Conservation (phyloP, 768 basidiomycete genomes). For the Leccinum obscurum region DNA sequence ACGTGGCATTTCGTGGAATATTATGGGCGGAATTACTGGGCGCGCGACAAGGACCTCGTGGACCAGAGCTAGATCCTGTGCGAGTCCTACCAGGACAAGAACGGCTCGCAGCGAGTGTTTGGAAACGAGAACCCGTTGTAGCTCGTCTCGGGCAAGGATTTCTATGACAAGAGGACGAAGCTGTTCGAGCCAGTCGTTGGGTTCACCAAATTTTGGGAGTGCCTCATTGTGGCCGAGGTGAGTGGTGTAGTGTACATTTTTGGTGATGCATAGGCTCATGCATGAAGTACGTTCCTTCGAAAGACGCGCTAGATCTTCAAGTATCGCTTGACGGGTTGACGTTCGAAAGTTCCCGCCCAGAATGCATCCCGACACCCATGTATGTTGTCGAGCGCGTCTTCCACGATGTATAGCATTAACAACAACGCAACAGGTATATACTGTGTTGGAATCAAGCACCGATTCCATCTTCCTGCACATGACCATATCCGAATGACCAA, state of each 20-base stretch:
- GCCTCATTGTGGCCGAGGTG: conserved; percentile 92
- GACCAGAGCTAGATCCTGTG: too few relatives aligned
- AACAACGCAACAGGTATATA: conserved; percentile 67
- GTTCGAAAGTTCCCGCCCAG: conserved; percentile 89
- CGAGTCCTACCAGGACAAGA: too few relatives aligned
- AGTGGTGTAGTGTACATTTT: conserved; percentile 22
- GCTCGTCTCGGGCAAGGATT: conserved; percentile 74
- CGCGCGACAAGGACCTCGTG: too few relatives aligned
- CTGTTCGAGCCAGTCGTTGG: conserved; percentile 89
- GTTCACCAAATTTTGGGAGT: conserved; percentile 96
- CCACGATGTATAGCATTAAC: background rate
- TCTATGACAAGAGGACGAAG: conserved; percentile 67
- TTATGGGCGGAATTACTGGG: too few relatives aligned
- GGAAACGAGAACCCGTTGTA: conserved; percentile 60
- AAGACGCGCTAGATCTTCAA: conserved; percentile 67
- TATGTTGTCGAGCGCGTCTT: conserved; percentile 37
- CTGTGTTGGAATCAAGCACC: conserved; percentile 91
- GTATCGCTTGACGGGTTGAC: conserved; percentile 89
- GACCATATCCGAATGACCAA: conserved; percentile 79
- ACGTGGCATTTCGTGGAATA: too few relatives aligned
- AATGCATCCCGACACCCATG: conserved; percentile 89
- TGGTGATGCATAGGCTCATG: conserved; percentile 24
- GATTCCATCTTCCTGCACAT: conserved; percentile 93
- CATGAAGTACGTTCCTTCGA: conserved; percentile 49
- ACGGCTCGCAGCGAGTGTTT: too few relatives aligned